These are phyloP conservation scores for Plectosphaerella cucumerina DNA, from an alignment of 2,329 filamentous ascomycete genomes.

Conservation along the genomic window DNA sequence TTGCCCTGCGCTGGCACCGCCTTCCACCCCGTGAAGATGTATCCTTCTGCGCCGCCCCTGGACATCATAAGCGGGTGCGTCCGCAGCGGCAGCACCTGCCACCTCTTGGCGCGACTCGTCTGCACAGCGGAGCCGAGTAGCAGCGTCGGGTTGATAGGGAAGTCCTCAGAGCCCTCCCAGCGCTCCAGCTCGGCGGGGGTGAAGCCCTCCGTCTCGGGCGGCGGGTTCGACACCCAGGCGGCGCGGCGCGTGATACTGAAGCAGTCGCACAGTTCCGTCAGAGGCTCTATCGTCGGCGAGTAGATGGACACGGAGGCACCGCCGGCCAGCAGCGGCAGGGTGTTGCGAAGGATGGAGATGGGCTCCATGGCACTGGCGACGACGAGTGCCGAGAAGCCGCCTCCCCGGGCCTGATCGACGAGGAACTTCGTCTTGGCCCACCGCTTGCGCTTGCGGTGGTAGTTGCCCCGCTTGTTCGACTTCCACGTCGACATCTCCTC, in stretches of 20 bases:
- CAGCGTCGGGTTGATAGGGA: constrained; percentile 82
- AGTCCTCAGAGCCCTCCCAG: constrained; percentile 66
- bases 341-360: constrained; percentile 66
- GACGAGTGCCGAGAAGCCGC: constrained; percentile 78
- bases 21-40: constrained; percentile 77
- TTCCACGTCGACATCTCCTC: constrained; percentile 69
- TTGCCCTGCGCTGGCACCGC: constrained; percentile 76
- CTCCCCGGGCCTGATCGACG: constrained; percentile 69
- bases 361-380: constrained; percentile 82
- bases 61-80: constrained; percentile 95
- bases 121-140: constrained; percentile 77
- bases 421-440: constrained; percentile 71
- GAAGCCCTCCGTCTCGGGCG: constrained; percentile 39
- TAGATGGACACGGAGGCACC: constrained; percentile 86
- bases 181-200: constrained; percentile 45
- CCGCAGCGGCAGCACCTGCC: constrained; percentile 87
- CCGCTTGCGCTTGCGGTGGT: constrained; percentile 83
- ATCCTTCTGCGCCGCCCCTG: constrained; percentile 83
- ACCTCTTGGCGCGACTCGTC: constrained; percentile 71
- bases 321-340: constrained; percentile 76
- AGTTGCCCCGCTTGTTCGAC: constrained; percentile 74
- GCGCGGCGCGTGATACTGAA: constrained; percentile 78
- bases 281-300: constrained; percentile 72
- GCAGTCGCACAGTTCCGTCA: constrained; percentile 73
- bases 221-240: constrained; percentile 61